phyloP scores from a whole-genome alignment of 1,139 yeast genomes.

The Blastobotrys indianensis region DNA sequence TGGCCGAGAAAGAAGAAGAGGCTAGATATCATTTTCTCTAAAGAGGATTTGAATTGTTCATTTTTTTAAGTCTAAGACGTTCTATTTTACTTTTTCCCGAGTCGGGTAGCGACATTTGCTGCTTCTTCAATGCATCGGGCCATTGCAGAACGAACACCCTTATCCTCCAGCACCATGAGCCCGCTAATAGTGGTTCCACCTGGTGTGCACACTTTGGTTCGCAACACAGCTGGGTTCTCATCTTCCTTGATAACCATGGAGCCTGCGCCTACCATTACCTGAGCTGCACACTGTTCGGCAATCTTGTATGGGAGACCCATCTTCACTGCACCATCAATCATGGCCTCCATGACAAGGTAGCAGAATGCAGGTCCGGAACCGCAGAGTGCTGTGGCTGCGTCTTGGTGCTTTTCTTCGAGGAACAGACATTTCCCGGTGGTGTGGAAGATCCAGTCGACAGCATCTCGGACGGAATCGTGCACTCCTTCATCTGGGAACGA shows the following conservation, averaged over 20 bases:
- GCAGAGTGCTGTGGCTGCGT: slow-evolving; percentile 89
- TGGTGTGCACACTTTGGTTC: slow-evolving; percentile 90
- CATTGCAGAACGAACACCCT: slow-evolving; percentile 80
- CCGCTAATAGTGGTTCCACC: slow-evolving; percentile 99
- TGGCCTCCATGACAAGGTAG: slow-evolving; percentile 79
- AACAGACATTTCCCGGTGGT: slow-evolving; percentile 46
- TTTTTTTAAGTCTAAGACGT: background rate
- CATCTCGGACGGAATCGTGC: slow-evolving; percentile 50
- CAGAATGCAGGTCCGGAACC: slow-evolving; percentile 98
- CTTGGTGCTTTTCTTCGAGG: slow-evolving; percentile 74
- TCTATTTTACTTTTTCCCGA: slow-evolving; percentile 44
- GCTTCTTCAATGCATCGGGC: slow-evolving; percentile 89
- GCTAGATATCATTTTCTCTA: background rate
- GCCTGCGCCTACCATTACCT: slow-evolving; percentile 95
- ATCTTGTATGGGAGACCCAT: slow-evolving; percentile 89
- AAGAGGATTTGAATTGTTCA: background rate
- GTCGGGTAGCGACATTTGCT: slow-evolving; percentile 70
- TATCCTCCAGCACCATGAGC: slow-evolving; percentile 83
- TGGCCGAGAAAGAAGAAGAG: background rate
- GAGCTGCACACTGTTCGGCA: slow-evolving; percentile 87
- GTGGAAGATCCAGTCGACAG: slow-evolving; percentile 52
- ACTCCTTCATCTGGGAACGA: slow-evolving; percentile 32
- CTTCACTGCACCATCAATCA: slow-evolving; percentile 90
- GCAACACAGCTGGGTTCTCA: slow-evolving; percentile 85
- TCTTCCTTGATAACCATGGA: slow-evolving; percentile 77